Percentiles rank a stretch among this genome's conserved stretches.
These are phyloP conservation scores for Cunninghamia lanceolata DNA, from an alignment of 75 land plant genomes.

Conservation along the genomic window DNA sequence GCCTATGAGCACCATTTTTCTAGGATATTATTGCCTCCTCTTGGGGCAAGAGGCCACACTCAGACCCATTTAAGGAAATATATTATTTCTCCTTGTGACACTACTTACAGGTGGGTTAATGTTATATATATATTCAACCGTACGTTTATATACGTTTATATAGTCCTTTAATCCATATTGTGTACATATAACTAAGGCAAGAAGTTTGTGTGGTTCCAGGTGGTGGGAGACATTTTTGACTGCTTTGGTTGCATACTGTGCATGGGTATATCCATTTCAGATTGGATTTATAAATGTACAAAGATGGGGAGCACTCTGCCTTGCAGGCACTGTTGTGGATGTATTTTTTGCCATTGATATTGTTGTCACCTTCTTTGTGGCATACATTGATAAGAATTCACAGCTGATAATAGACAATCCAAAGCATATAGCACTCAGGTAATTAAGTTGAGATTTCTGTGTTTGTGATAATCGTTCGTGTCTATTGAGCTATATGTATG, in stretches of 20 bases:
- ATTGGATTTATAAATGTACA: slow-evolving; percentile 54
- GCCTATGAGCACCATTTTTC: slow-evolving; percentile 22
- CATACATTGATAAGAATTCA: slow-evolving; percentile 61
- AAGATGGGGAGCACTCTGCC: slow-evolving; percentile 27
- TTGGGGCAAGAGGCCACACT: slow-evolving; percentile 46
- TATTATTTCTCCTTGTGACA: slow-evolving; percentile 54
- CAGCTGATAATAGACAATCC: slow-evolving; percentile 56
- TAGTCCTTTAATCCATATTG: not conserved
- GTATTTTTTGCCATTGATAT: slow-evolving; percentile 74
- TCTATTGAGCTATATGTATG: not conserved
- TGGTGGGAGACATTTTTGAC: slow-evolving; percentile 74
- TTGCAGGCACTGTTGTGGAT: slow-evolving; percentile 56
- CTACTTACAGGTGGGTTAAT: slow-evolving; percentile 47
- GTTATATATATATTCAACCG: not conserved
- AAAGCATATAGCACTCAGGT: slow-evolving; percentile 69
- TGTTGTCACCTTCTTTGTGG: slow-evolving; percentile 72
- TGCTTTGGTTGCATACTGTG: slow-evolving; percentile 61
- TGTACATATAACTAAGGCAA: not conserved
- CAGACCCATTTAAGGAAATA: slow-evolving; percentile 26
- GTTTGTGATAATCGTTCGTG: not conserved
- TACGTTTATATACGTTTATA: not conserved
- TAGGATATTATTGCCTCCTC: slow-evolving; percentile 57
- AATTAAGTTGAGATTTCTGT: not conserved
- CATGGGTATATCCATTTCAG: slow-evolving; percentile 81
- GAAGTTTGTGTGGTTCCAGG: slow-evolving; percentile 28